A percentile compares a stretch with the other conserved stretches of the same genome.
Conservation (phyloP, 1,284 basidiomycete species). For the Ganoderma multipileum region DNA sequence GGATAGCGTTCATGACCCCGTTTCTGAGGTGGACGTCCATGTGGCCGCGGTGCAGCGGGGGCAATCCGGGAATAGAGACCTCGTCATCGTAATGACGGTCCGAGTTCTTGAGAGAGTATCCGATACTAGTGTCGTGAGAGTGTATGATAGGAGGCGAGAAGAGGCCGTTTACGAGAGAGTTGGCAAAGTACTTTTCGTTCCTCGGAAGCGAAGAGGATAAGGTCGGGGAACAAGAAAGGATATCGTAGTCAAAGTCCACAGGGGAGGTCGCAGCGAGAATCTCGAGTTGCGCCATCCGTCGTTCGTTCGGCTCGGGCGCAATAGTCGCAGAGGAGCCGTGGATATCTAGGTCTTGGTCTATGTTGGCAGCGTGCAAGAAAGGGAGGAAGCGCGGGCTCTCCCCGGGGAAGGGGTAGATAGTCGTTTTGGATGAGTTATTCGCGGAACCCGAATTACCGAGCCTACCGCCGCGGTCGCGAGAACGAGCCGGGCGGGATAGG, state of each 20-base stretch:
- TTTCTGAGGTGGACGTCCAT: constrained; percentile 75
- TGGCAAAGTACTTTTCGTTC: constrained; percentile 44
- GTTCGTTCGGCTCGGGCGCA: constrained; percentile 23
- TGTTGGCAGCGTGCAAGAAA: constrained; percentile 18
- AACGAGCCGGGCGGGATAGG: constrained; percentile 68
- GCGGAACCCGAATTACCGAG: constrained; percentile 60
- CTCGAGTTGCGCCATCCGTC: constrained; percentile 66
- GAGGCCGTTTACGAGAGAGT: constrained; percentile 43
- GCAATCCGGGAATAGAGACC: constrained; percentile 65
- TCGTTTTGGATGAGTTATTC: constrained; percentile 23
- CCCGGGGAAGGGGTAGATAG: constrained; percentile 24
- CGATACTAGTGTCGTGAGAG: constrained; percentile 31
- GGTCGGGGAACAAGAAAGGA: constrained; percentile 39
- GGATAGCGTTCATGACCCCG: constrained; percentile 71
- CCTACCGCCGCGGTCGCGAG: constrained; percentile 75
- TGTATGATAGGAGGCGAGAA: constrained; percentile 37
- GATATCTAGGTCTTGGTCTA: constrained; percentile 32
- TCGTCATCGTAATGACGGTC: constrained; percentile 45
- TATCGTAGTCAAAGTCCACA: constrained; percentile 52
- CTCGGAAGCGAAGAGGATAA: constrained; percentile 41
- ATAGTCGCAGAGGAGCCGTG: constrained; percentile 9
- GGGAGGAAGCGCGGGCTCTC: constrained; percentile 19
- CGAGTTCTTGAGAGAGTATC: constrained; percentile 27
- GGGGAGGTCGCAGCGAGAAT: constrained; percentile 56
- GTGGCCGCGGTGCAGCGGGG: constrained; percentile 71